These are phyloP conservation scores for Fusarium oligoseptatum DNA, from an alignment of 2,329 filamentous ascomycete genomes.

Conservation along the genomic window DNA sequence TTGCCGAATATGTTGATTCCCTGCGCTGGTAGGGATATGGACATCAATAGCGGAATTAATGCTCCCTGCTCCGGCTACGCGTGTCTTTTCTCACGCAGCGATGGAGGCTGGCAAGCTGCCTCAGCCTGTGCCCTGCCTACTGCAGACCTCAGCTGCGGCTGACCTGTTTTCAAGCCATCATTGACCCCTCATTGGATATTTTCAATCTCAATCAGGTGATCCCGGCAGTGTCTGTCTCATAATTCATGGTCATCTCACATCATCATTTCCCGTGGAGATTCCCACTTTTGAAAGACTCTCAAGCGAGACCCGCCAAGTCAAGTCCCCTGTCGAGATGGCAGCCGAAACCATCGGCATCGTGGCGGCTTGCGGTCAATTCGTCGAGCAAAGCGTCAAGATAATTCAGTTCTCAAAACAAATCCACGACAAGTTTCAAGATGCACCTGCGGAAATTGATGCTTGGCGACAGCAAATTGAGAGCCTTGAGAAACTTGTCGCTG, in stretches of 20 bases:
- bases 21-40: not conserved
- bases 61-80: not conserved
- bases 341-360: slow-evolving; percentile 12
- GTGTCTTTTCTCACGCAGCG: not conserved
- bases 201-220: not conserved
- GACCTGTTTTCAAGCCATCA: not conserved
- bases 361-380: not conserved
- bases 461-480: not conserved
- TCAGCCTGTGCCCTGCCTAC: not conserved
- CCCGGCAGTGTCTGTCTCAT: not conserved
- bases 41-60: not conserved
- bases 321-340: not conserved
- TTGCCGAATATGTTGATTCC: not conserved
- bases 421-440: not conserved
- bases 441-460: not conserved
- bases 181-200: not conserved
- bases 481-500: not conserved
- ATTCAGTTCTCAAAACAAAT: not conserved
- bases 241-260: not conserved
- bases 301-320: not conserved
- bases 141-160: not conserved
- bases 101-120: not conserved
- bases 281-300: not conserved
- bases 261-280: not conserved
- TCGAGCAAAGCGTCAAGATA: slow-evolving; percentile 19